Evolutionary conservation across 306 rosid species (phyloP), one percentile per base, ranked within the genome.

Genomic region (Begonia masoniana): DNA sequence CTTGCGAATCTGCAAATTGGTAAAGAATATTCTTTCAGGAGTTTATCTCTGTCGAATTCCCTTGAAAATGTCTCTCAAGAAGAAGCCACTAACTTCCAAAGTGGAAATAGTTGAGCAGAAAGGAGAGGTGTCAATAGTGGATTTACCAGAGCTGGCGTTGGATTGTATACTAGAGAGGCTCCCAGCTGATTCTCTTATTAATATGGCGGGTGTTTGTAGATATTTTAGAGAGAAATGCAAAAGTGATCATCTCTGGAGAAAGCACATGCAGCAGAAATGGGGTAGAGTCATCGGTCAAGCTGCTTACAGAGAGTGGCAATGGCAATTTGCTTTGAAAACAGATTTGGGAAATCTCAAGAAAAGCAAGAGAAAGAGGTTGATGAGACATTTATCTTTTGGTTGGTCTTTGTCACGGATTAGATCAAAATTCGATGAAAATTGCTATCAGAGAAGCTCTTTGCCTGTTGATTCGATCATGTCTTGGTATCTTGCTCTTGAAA

Each of bases 81-180:
- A 71, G 72, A 84, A 58, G 65, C 21, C 64, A 47, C 49, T 65
- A 5, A 56, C 64, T 41, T 67, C 81, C 42, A 88, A 76, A 68
- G 84, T 71, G 31, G 93, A 84, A 62, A 71, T 70, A 62, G 76
- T 79, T 41, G 39, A 7, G 39, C 93, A 78, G 3, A 60, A 52
- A 4, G 64, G 52, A 10, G 72, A 64, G 62, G 16, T 75, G 69
- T 76, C 87, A 31, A 68, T 89, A 51, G 57, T 91, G 70, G 97
- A 91, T 66, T 73, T 91, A 75, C 97, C 97, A 2, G 97, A 85
- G 14, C 51, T 83, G 63, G 92, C 51, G 1, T 68, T 91, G 68
- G 96, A 91, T 66, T 75, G 91, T 82, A 91, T 91, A 69, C 85
- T 91, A 16, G 94, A 78, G 60, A 83, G 59, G 70, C 91, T 91